These are phyloP conservation scores for Ulmus americana DNA, from an alignment of 331 rosid genomes.

Conservation along the genomic window DNA sequence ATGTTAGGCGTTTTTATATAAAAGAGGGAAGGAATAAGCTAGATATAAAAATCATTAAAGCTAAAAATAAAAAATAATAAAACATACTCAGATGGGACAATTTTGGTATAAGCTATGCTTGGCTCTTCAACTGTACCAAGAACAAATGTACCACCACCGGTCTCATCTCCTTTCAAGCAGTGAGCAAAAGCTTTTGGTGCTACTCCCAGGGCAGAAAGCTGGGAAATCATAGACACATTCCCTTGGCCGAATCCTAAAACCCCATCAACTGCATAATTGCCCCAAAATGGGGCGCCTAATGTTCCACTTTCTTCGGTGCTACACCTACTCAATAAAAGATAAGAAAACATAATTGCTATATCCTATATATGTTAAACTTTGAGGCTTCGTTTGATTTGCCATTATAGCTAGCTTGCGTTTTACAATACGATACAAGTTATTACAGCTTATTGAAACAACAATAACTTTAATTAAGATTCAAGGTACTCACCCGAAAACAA, in stretches of 20 bases:
- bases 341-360: too few relatives aligned
- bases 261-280: too few relatives aligned
- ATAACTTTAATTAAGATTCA: background rate
- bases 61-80: slow-evolving; percentile 2
- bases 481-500: slow-evolving; percentile 78
- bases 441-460: slow-evolving; percentile 18
- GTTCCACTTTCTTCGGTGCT: slow-evolving; percentile 75
- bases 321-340: slow-evolving; percentile 38
- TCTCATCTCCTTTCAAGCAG: slow-evolving; percentile 81
- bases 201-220: slow-evolving; percentile 70
- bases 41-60: background rate
- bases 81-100: slow-evolving; percentile 84
- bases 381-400: too few relatives aligned
- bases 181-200: slow-evolving; percentile 88
- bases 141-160: slow-evolving; percentile 86
- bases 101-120: slow-evolving; percentile 72
- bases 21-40: too few relatives aligned
- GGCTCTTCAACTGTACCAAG: slow-evolving; percentile 88
- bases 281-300: slow-evolving; percentile 10
- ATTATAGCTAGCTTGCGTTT: slow-evolving; percentile 12
- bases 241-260: slow-evolving; percentile 50
- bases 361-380: too few relatives aligned
- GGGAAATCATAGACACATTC: slow-evolving; percentile 74
- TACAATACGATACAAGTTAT: slow-evolving; percentile 23
- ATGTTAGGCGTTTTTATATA: too few relatives aligned